phyloP scores from a whole-genome alignment of 345 rosid species.

The Linum tenue region DNA sequence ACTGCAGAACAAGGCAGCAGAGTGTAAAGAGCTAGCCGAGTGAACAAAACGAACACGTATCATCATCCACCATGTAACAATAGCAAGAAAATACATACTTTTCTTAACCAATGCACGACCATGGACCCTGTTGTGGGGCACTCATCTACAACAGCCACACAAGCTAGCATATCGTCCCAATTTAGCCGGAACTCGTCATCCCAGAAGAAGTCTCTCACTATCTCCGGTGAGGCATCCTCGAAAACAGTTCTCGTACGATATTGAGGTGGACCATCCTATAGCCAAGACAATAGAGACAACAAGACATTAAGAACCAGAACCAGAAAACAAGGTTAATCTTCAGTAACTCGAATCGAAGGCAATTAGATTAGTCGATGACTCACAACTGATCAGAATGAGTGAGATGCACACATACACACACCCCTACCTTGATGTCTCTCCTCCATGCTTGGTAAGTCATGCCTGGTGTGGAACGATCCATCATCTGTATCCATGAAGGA shows the following conservation, averaged over 20 bases:
- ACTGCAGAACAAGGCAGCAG: constrained; percentile 31
- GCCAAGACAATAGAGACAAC: neutral
- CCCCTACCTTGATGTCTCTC: constrained; percentile 54
- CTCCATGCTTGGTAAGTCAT: constrained; percentile 73
- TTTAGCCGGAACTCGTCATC: constrained; percentile 49
- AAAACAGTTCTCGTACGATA: constrained; percentile 55
- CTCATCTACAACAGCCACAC: constrained; percentile 41
- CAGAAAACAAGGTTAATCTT: neutral
- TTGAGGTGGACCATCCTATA: constrained; percentile 63
- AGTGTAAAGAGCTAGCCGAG: constrained; percentile 7
- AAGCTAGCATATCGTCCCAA: constrained; percentile 81
- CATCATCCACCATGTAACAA: neutral
- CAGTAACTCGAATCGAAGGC: neutral
- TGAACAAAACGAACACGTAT: neutral
- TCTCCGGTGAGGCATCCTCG: constrained; percentile 59
- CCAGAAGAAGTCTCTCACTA: constrained; percentile 76
- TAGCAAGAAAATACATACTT: constrained; percentile 25
- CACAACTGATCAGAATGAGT: neutral
- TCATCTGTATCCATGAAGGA: constrained; percentile 59
- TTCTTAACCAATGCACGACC: constrained; percentile 79
- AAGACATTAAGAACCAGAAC: neutral
- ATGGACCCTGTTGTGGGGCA: constrained; percentile 57
- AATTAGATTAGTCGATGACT: constrained; percentile 1
- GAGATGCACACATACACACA: neutral
- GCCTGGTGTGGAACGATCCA: constrained; percentile 53